Base-by-base conservation (phyloP, 768 basidiomycete species). In the Kwoniella sp. region DNA sequence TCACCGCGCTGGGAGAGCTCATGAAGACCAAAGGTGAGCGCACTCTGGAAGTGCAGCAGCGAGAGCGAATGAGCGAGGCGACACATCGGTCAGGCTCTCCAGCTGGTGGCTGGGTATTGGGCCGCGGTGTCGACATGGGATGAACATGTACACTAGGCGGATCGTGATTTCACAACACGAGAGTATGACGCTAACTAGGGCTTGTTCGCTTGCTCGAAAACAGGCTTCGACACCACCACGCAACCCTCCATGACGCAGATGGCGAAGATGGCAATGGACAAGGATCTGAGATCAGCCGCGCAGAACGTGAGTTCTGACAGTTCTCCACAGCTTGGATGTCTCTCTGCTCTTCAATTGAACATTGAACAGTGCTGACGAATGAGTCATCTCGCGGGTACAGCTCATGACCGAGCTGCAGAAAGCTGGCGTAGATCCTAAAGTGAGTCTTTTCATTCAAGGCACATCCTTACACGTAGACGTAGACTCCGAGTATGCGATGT, bases 11-110 rank as follows among this genome's bases (percentile, higher is more conserved):
- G 13, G 71, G 66, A 17, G 66, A 73, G 58, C 23, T 75, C 34
- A 72, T 75, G 69, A 54, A 74, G 66, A 55, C 63, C 23, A 78
- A 78, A 61, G 76, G 76, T 75, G 57, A 31, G 76, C 23, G 30
- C 5, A 22, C 12, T 34, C 34, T 37, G 7, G n/a, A n/a, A n/a
- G n/a, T n/a, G n/a, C n/a, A n/a, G n/a, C n/a, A n/a, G n/a, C n/a
- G n/a, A n/a, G n/a, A n/a, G n/a, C n/a, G n/a, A n/a, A n/a, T n/a
- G n/a, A n/a, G n/a, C n/a, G n/a, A n/a, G n/a, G n/a, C n/a, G n/a
- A n/a, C n/a, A n/a, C n/a, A n/a, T n/a, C n/a, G n/a, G n/a, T n/a
- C n/a, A n/a, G n/a, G n/a, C n/a, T n/a, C n/a, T n/a, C n/a, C n/a
- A n/a, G n/a, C n/a, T n/a, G n/a, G n/a, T n/a, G n/a, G n/a, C n/a